Percentiles rank a stretch among this genome's conserved stretches.
Evolutionary conservation across 192 early-diverging fungal species (phyloP).

Genomic region (Phlyctochytrium planicorne): DNA sequence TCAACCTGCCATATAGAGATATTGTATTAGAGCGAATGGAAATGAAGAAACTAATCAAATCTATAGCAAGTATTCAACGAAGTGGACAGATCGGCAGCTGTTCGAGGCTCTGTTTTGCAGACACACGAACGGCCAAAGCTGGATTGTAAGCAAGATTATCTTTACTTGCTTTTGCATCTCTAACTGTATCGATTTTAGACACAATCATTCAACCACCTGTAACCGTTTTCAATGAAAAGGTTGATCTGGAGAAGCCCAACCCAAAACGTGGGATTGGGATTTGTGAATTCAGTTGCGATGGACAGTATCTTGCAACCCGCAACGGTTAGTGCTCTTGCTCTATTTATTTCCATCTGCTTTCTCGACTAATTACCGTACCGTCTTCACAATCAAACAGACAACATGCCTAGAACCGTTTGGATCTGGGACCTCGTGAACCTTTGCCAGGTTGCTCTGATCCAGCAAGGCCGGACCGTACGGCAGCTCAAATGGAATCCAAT

Average conservation of each 20-base stretch:
- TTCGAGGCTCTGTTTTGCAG: background rate
- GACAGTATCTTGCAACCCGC: slow-evolving; percentile 54
- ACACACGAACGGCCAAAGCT: background rate
- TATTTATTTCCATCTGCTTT: background rate
- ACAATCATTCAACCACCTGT: slow-evolving; percentile 54
- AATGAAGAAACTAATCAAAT: background rate
- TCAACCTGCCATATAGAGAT: slow-evolving; percentile 23
- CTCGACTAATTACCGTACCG: slow-evolving; percentile 17
- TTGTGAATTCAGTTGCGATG: slow-evolving; percentile 65
- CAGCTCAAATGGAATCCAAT: slow-evolving; percentile 70
- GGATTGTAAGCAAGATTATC: too few relatives aligned
- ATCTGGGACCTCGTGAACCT: slow-evolving; percentile 65
- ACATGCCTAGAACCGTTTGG: slow-evolving; percentile 73
- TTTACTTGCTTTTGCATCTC: too few relatives aligned
- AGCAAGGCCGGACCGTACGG: slow-evolving; percentile 58
- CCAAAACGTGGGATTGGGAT: slow-evolving; percentile 71
- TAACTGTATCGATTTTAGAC: too few relatives aligned
- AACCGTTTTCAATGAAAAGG: slow-evolving; percentile 48
- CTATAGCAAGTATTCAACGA: slow-evolving; percentile 36
- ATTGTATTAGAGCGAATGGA: slow-evolving; percentile 25
- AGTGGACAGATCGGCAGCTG: slow-evolving; percentile 12
- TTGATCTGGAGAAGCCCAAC: slow-evolving; percentile 70
- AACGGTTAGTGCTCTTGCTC: slow-evolving; percentile 55
- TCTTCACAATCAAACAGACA: slow-evolving; percentile 48
- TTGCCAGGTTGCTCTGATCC: slow-evolving; percentile 51